Conservation (phyloP, 1,284 basidiomycete species). For the Sutorius eximius region DNA sequence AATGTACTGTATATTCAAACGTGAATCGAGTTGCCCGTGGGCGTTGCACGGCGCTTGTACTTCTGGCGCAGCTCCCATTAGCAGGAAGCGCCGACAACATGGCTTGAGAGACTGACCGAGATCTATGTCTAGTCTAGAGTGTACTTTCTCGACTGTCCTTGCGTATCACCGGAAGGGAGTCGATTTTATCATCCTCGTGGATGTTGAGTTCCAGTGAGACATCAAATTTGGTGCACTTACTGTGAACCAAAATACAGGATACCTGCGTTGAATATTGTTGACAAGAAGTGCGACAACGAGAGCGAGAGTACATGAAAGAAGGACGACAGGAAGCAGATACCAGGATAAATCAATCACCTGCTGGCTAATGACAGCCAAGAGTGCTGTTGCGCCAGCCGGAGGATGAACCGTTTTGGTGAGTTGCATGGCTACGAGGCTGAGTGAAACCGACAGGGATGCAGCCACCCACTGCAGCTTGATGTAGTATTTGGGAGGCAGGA, state of each 20-base stretch:
- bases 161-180: not conserved
- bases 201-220: not conserved
- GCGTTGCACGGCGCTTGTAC: not conserved
- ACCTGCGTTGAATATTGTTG: constrained; percentile 60
- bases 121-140: not conserved
- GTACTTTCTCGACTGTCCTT: not conserved
- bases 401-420: constrained; percentile 60
- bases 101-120: constrained; percentile 5
- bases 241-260: constrained; percentile 56
- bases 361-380: constrained; percentile 48
- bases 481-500: constrained; percentile 44
- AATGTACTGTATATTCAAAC: not conserved
- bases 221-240: constrained; percentile 4
- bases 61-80: constrained; percentile 2
- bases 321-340: constrained; percentile 60
- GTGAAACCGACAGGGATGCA: constrained; percentile 53
- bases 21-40: constrained; percentile 2
- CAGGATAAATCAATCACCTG: constrained; percentile 52
- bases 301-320: constrained; percentile 53
- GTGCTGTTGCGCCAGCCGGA: constrained; percentile 55
- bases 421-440: constrained; percentile 47
- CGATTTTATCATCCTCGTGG: not conserved
- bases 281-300: constrained; percentile 52
- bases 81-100: not conserved
- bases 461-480: constrained; percentile 53